Base-by-base conservation (phyloP, 169 alveolate species). In the Sarcocystis neurona region DNA sequence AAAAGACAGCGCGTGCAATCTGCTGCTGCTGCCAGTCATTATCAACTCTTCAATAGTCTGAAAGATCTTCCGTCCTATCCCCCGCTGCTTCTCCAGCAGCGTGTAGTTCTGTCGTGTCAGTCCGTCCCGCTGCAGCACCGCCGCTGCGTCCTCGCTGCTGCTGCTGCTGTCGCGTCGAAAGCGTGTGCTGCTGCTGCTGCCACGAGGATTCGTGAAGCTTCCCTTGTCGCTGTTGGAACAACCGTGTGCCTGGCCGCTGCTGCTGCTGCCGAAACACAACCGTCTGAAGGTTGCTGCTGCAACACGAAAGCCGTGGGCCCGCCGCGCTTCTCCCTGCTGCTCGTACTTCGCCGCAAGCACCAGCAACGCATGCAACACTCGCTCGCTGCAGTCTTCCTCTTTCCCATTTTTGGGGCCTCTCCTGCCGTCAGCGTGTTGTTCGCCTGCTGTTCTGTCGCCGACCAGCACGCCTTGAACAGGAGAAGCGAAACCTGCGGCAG, bases 241-340 rank as follows among this genome's bases (percentile, higher is more conserved):
- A n/a, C n/a, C n/a, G n/a, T n/a, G n/a, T n/a, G n/a, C n/a, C n/a
- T n/a, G n/a, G n/a, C n/a, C n/a, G n/a, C n/a, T n/a, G n/a, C n/a
- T n/a, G n/a, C n/a, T n/a, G n/a, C n/a, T n/a, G n/a, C n/a, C n/a
- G n/a, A n/a, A n/a, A n/a, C n/a, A n/a, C n/a, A n/a, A 18, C 82
- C 23, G 82, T 6, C 82, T 48, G 46, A 72, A 2, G 34, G 46
- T 53, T 34, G 56, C 87, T 3, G 75, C 39, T 6, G 87, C 87
- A 0, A 44, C 27, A 0, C 74, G 87, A 53, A 79, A 79, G 48
- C 87, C 50, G n/a, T 1, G 8, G 27, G 87, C 87, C 75, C 87
- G 20, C 87, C 87, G 53, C 39, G 47, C 63, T n/a, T 79, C 87
- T 27, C 87, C 87, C 37, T 79, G 87, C 48, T 79, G 60, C 32